Evolutionary conservation across 2,329 filamentous ascomycete species (phyloP), one percentile per base, ranked within the genome.

Genomic region (Alternaria solani): DNA sequence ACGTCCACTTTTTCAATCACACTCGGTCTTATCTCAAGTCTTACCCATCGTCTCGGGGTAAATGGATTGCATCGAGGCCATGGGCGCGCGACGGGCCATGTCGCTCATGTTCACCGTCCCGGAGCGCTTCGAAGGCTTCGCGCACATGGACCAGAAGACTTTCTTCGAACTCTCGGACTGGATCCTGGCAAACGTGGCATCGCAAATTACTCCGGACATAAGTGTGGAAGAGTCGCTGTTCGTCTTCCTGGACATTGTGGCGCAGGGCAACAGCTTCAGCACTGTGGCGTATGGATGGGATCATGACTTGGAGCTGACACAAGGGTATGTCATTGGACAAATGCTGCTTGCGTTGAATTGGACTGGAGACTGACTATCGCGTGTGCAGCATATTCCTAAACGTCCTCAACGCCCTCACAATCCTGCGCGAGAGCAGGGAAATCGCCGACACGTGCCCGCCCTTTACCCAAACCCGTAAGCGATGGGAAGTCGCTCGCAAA

Each of bases 141-240:
- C 70, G 57, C 75, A 77, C 61, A 73, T 78, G 69, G 75, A 78
- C 51, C 75, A 78, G 52, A 72, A 75, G 60, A 77, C 75, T 57
- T 78, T 78, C 48, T 72, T 76, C 47, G 71, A 75, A 55, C 68
- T 78, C 20, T 72, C 75, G n/a, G 76, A 78, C 63, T 78, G 75
- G 76, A 73, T 77, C 32, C 63, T 75, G 32, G 74, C 70, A 55
- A 70, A 78, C 59, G 69, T 73, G 59, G 61, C 73, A 44, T 75
- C 70, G 23, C 68, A 70, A 32, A 61, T 73, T n/a, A 61, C 69
- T 2, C 59, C 67, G 20, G 71, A 75, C 51, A 71, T 77, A 60
- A 77, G 73, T 58, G 68, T 78, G 11, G 75, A 78, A 61, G 76
- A 78, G 66, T 74, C 74, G 57, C 61, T 78, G 9, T 75, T 78